Percentiles rank a stretch among this genome's conserved stretches.
These are phyloP conservation scores for Margaritispora aquatica DNA, from an alignment of 495 filamentous ascomycete species.

Conservation along the genomic window DNA sequence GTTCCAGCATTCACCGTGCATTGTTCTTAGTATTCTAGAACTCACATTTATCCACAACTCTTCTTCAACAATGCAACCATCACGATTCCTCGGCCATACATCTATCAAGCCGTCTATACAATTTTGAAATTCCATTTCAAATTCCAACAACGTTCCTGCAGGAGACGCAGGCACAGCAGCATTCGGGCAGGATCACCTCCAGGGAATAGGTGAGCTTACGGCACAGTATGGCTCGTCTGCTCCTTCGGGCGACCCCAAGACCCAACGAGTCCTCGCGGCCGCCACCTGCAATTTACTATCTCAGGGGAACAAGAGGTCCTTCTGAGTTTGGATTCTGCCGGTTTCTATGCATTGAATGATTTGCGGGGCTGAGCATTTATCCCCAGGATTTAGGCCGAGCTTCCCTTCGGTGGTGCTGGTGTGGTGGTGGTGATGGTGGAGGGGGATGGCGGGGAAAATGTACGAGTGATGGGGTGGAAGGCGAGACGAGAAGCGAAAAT, in stretches of 20 bases:
- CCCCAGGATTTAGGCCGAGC: too few relatives aligned
- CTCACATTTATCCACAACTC: background rate
- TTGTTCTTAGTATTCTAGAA: background rate
- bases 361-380: too few relatives aligned
- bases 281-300: background rate
- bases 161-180: background rate
- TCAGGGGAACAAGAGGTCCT: background rate
- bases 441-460: too few relatives aligned
- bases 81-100: background rate
- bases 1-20: background rate
- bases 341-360: too few relatives aligned
- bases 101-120: background rate
- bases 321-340: too few relatives aligned
- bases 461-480: too few relatives aligned
- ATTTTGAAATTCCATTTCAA: background rate
- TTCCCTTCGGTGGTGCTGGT: too few relatives aligned
- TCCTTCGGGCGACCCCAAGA: background rate
- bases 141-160: background rate
- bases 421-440: too few relatives aligned
- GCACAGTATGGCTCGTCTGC: background rate
- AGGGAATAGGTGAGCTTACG: background rate
- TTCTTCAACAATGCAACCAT: background rate
- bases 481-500: too few relatives aligned
- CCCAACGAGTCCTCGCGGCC: background rate
- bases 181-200: background rate